Evolutionary conservation across 2,329 filamentous ascomycete species (phyloP).

Genomic region (Plenodomus biglobosus): DNA sequence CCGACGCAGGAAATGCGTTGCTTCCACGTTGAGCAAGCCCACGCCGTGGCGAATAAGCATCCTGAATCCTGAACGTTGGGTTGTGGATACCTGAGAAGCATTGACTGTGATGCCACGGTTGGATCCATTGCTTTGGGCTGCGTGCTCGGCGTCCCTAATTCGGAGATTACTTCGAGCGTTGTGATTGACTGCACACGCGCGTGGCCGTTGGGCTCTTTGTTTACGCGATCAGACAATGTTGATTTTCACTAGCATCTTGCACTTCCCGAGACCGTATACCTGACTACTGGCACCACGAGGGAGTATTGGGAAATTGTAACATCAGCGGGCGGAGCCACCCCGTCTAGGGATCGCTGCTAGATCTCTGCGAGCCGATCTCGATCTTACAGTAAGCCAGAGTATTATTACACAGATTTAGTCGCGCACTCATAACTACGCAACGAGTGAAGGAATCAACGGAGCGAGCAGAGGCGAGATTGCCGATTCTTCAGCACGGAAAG

Average conservation of each 20-base stretch:
- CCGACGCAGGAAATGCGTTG: too few species aligned
- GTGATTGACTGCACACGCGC: not conserved
- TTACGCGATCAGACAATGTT: slow-evolving; percentile 1
- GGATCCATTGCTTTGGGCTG: not conserved
- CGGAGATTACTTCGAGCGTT: slow-evolving; percentile 7
- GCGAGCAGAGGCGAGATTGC: not conserved
- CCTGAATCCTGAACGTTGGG: not conserved
- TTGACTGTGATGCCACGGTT: not conserved
- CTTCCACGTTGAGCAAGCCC: too few species aligned
- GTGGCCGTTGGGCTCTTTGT: slow-evolving; percentile 3
- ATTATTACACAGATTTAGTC: not conserved
- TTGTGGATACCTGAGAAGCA: not conserved
- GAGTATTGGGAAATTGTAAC: not conserved
- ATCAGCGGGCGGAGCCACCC: not conserved
- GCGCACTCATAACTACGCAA: not conserved
- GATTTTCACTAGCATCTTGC: not conserved
- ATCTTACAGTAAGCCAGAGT: not conserved
- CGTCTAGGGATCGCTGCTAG: not conserved
- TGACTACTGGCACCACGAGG: not conserved
- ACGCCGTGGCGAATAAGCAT: not conserved
- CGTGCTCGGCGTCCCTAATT: not conserved
- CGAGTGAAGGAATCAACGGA: not conserved
- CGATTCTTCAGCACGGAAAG: not conserved
- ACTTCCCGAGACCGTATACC: not conserved
- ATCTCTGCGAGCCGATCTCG: not conserved